Evolutionary conservation across 2,329 filamentous ascomycete species (phyloP), one percentile per base, ranked within the genome.

Genomic region (Colletotrichum lini): DNA sequence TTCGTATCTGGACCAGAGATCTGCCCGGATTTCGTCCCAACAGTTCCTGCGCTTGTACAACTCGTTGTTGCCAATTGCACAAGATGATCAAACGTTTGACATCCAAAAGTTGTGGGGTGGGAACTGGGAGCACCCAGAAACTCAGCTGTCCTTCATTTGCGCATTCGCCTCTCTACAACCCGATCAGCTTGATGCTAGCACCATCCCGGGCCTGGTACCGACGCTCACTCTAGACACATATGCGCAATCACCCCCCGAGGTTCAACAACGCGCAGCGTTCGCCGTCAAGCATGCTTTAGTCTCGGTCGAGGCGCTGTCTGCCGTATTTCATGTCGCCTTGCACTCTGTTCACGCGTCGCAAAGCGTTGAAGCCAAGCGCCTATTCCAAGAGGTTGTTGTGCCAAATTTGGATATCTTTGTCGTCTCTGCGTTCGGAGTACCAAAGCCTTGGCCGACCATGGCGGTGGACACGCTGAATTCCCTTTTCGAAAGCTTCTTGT

Each of bases 31-130:
- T 65, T 92, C 94, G 2, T 90, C 93, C 26, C 84, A 89, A 52
- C 95, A 98, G 75, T 98, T 99, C 75, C 83, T 96, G 50, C 88
- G 89, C 15, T 85, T 99, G 4, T 98, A 96, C 83, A 89, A 93
- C 66, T 93, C 94, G 5, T 84, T 99, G 38, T 83, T 95, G 18
- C 91, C 92, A 1, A 85, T 96, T 65, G 93, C 95, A 2, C 83
- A 84, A 64, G 85, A 88, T n/a, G 82, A 85, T 12, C 84, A 88
- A 18, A 84, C 85, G 35, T 91, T 98, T 76, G 94, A 98, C 78
- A 92, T 99, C 54, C 95, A 98, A 79, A 88, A 88, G 49, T 85
- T 99, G 26, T 98, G 96, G 95, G 95, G 95, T 70, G 95, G 95
- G 77, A 86, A 90, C 73, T 99, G 97, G 96, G 90, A 92, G 73